Evolutionary conservation across 2,329 filamentous ascomycete species (phyloP).

Genomic region (Nemania sp.): DNA sequence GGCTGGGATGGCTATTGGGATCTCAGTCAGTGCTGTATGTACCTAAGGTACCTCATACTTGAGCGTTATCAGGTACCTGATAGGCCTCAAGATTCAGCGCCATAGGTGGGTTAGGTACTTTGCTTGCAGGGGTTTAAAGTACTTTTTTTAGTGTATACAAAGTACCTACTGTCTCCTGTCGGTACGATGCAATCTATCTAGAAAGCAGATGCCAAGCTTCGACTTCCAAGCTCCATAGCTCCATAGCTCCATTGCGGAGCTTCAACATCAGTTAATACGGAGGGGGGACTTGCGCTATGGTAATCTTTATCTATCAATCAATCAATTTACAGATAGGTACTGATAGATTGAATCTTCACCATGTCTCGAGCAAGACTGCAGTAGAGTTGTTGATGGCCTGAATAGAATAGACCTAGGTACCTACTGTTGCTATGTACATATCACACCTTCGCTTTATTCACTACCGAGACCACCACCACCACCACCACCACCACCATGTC

Average conservation of each 20-base stretch:
- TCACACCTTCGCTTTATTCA: too few species aligned
- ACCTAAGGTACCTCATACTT: too few species aligned
- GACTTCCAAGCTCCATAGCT: not conserved
- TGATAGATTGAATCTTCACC: not conserved
- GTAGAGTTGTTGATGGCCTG: not conserved
- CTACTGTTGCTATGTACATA: too few species aligned
- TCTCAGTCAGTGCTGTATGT: too few species aligned
- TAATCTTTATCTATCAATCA: not conserved
- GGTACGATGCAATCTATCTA: not conserved
- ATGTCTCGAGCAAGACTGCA: not conserved
- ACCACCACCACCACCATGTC: slow-evolving; percentile 40
- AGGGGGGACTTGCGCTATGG: not conserved
- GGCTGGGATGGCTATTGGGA: not conserved
- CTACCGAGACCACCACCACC: not conserved
- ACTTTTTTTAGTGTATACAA: not conserved
- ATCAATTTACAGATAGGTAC: not conserved
- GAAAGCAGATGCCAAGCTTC: not conserved
- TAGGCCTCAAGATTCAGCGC: not conserved
- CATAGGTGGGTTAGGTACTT: not conserved
- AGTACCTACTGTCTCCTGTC: not conserved
- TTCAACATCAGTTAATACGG: not conserved
- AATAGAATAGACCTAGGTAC: not conserved
- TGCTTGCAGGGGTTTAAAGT: not conserved
- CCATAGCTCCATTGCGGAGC: not conserved
- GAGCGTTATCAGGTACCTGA: too few species aligned